These are phyloP conservation scores for Paraconiothyrium brasiliense DNA, from an alignment of 2,329 filamentous ascomycete species.

Conservation along the genomic window DNA sequence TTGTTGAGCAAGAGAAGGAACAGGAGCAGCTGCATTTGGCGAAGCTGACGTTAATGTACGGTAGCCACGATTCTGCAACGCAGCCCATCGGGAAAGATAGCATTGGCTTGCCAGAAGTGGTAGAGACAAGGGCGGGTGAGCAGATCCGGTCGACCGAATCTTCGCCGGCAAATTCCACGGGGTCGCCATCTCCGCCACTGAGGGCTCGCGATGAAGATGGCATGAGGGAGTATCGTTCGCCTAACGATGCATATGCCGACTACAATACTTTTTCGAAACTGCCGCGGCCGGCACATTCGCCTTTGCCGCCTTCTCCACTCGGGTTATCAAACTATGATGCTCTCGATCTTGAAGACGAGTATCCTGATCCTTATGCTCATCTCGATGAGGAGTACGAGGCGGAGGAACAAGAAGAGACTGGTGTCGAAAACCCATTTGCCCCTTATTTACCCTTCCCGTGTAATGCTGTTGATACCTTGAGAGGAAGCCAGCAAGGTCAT, in stretches of 20 bases:
- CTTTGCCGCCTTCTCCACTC: slow-evolving; percentile 50
- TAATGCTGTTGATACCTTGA: slow-evolving; percentile 16
- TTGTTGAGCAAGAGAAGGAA: slow-evolving; percentile 43
- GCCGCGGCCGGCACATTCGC: slow-evolving; percentile 38
- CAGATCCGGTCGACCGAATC: background rate
- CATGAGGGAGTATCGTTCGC: slow-evolving; percentile 32
- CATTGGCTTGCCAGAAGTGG: background rate
- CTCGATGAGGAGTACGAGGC: slow-evolving; percentile 41
- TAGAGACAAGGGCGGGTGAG: slow-evolving; percentile 4
- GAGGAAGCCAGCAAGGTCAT: slow-evolving; percentile 26
- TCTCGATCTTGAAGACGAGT: slow-evolving; percentile 50
- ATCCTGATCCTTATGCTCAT: slow-evolving; percentile 39
- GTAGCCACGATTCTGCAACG: slow-evolving; percentile 44
- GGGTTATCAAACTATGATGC: slow-evolving; percentile 56
- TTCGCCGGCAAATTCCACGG: slow-evolving; percentile 20
- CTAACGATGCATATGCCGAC: slow-evolving; percentile 45
- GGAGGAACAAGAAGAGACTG: slow-evolving; percentile 22
- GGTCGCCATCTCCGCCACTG: slow-evolving; percentile 33
- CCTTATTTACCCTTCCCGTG: slow-evolving; percentile 22
- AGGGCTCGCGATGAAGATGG: slow-evolving; percentile 20
- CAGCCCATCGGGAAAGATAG: slow-evolving; percentile 28
- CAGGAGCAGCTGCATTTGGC: slow-evolving; percentile 44
- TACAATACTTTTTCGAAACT: slow-evolving; percentile 29
- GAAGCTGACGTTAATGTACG: slow-evolving; percentile 40
- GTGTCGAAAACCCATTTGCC: slow-evolving; percentile 23